A percentile compares a stretch with the other conserved stretches of the same genome.
Evolutionary conservation across 2,329 filamentous ascomycete genomes (phyloP).

Genomic region (Alternaria sp.): DNA sequence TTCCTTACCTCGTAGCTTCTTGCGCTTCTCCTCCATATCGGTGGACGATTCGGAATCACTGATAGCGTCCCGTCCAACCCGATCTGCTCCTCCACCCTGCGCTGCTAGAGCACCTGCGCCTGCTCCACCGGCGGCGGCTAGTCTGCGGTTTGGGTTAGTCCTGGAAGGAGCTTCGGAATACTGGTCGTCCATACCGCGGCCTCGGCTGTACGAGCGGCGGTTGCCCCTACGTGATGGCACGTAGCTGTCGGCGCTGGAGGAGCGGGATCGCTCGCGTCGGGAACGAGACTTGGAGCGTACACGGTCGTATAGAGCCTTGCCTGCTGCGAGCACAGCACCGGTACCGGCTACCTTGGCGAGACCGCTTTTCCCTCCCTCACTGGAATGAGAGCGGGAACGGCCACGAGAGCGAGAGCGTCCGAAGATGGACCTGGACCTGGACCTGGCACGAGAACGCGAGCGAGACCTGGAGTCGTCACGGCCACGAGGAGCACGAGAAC

Average conservation of each 20-base stretch:
- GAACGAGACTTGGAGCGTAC: slow-evolving; percentile 63
- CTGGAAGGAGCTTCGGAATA: slow-evolving; percentile 49
- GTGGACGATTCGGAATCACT: slow-evolving; percentile 62
- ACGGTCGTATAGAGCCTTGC: slow-evolving; percentile 63
- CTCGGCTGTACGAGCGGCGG: slow-evolving; percentile 50
- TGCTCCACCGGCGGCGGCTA: slow-evolving; percentile 48
- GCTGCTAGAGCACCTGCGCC: slow-evolving; percentile 50
- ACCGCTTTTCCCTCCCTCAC: slow-evolving; percentile 57
- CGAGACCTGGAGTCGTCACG: slow-evolving; percentile 52
- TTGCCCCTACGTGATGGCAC: slow-evolving; percentile 59
- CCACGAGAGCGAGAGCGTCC: slow-evolving; percentile 56
- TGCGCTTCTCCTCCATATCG: slow-evolving; percentile 69
- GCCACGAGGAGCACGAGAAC: slow-evolving; percentile 59
- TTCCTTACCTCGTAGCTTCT: slow-evolving; percentile 72
- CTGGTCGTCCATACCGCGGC: slow-evolving; percentile 57
- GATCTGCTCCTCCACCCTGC: slow-evolving; percentile 30
- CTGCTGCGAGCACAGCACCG: slow-evolving; percentile 60
- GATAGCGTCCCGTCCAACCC: slow-evolving; percentile 35
- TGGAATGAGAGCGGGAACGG: slow-evolving; percentile 54
- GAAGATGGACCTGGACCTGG: slow-evolving; percentile 58
- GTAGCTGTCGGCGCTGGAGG: slow-evolving; percentile 60
- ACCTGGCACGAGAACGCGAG: slow-evolving; percentile 67
- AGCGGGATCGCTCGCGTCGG: slow-evolving; percentile 51
- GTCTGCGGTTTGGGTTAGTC: slow-evolving; percentile 52
- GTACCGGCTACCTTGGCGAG: slow-evolving; percentile 60